phyloP scores from a whole-genome alignment of 176 grass and related monocot genomes.

The Pontederia paniculata region DNA sequence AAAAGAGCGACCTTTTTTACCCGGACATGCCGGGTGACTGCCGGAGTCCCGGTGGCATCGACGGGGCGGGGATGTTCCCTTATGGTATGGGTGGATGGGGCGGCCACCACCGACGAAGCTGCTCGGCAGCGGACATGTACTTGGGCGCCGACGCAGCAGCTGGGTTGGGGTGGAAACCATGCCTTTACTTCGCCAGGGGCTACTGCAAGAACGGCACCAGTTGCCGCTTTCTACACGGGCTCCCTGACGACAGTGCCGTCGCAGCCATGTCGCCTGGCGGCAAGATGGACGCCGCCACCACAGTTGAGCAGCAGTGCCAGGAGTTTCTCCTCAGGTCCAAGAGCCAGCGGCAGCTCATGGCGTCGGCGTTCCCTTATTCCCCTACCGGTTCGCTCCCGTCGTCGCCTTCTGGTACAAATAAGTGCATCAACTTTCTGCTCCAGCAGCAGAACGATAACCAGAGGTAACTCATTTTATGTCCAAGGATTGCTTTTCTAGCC shows the following conservation, averaged over 20 bases:
- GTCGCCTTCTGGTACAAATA: constrained; percentile 58
- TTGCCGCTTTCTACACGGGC: constrained; percentile 62
- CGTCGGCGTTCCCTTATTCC: constrained; percentile 56
- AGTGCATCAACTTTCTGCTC: constrained; percentile 66
- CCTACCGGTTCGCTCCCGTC: constrained; percentile 51
- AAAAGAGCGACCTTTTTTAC: constrained; percentile 7
- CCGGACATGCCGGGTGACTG: constrained; percentile 26
- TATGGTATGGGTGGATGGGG: constrained; percentile 11
- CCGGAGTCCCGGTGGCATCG: constrained; percentile 26
- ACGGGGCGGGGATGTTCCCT: constrained; percentile 20
- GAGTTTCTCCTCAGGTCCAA: constrained; percentile 61
- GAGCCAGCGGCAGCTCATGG: constrained; percentile 37
- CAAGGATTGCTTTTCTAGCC: constrained; percentile 6
- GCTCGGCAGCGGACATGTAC: constrained; percentile 55
- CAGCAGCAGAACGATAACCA: constrained; percentile 79
- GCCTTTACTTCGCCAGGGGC: constrained; percentile 75
- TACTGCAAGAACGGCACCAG: constrained; percentile 87
- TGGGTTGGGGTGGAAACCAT: constrained; percentile 58
- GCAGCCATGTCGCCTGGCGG: constrained; percentile 7
- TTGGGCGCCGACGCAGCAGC: constrained; percentile 23
- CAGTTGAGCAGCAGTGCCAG: constrained; percentile 46
- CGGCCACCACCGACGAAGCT: constrained; percentile 47
- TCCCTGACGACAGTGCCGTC: constrained; percentile 34
- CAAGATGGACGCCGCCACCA: constrained; percentile 25
- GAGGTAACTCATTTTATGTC: constrained; percentile 28